Base-by-base conservation (phyloP, 139 green algal species). In the Coelastrella sp. region DNA sequence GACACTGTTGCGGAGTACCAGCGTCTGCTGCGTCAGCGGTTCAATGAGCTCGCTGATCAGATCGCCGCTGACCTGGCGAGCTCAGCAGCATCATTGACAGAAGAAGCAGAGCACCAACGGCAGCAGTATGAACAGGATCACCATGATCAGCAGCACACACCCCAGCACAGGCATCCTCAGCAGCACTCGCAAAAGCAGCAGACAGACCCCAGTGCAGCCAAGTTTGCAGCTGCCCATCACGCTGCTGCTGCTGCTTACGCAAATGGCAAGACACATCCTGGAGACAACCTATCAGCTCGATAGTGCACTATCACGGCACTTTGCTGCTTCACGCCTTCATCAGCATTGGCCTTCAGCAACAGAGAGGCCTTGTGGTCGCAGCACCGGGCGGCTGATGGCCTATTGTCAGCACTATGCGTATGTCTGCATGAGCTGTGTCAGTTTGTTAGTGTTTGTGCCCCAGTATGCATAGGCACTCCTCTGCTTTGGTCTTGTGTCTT, bases 181-280 rank as follows among this genome's bases (percentile, higher is more conserved):
- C 32, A 47, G 32, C 32, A 47, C 32, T 47, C 32, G 32, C 32
- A 47, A 47, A 20, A 20, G 81, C 20, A 61, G 82, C 64, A 77
- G 23, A 16, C 11, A 20, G 71, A 19, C 7, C 56, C 56, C 22
- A 77, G 59, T 17, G 32, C 23, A 32, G 74, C 59, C 80, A 75
- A 65, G 19, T 76, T 61, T 13, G 19, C 56, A 71, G 79, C 79
- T 5, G 13, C 16, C 19, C 54, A 85, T 17, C 32, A 83, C 32
- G 77, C 77, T 85, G 79, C 79, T 85, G 79, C 79, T 85, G 79
- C 19, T 85, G 79, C 20, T 3, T 7, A 68, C 20, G 56, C 13
- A 13, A 17, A 4, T 85, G 79, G 79, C 10, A 22, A 68, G 79
- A 58, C 17, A 56, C 56, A 68, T 13, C 11, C 75, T 17, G 75